These are phyloP conservation scores for Larix sibirica DNA, from an alignment of 83 land plant genomes.

Conservation along the genomic window DNA sequence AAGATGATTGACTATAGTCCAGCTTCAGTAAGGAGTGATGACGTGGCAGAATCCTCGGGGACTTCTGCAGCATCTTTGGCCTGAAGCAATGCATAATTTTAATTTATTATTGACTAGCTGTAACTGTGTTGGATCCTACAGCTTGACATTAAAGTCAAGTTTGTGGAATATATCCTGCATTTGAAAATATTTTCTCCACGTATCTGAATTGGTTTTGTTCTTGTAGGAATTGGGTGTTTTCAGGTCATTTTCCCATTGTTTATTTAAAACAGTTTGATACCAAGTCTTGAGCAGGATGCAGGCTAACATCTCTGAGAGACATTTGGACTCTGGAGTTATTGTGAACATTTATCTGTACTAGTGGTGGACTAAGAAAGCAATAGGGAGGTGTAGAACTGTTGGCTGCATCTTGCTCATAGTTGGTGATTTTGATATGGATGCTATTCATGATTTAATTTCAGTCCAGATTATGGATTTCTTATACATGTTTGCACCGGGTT, in stretches of 20 bases:
- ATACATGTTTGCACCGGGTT: neutral
- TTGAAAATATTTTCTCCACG: neutral
- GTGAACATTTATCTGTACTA: neutral
- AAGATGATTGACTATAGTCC: conserved; percentile 8
- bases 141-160: neutral
- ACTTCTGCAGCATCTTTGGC: conserved; percentile 11
- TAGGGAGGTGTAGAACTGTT: neutral
- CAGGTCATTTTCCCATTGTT: neutral
- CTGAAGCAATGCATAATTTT: neutral
- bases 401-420: neutral
- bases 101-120: neutral
- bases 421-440: conserved; percentile 4
- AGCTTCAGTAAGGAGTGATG: conserved; percentile 10
- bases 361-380: neutral
- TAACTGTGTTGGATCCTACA: neutral
- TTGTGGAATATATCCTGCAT: conserved; percentile 2
- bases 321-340: neutral
- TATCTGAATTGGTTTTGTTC: conserved; percentile 6
- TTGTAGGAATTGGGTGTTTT: conserved; percentile 3
- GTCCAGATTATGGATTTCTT: neutral
- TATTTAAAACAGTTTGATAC: neutral
- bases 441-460: neutral
- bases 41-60: conserved; percentile 13
- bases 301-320: neutral
- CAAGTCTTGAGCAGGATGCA: neutral